These are phyloP conservation scores for Exophiala sp. DNA, from an alignment of 2,329 filamentous ascomycete genomes.

Conservation along the genomic window DNA sequence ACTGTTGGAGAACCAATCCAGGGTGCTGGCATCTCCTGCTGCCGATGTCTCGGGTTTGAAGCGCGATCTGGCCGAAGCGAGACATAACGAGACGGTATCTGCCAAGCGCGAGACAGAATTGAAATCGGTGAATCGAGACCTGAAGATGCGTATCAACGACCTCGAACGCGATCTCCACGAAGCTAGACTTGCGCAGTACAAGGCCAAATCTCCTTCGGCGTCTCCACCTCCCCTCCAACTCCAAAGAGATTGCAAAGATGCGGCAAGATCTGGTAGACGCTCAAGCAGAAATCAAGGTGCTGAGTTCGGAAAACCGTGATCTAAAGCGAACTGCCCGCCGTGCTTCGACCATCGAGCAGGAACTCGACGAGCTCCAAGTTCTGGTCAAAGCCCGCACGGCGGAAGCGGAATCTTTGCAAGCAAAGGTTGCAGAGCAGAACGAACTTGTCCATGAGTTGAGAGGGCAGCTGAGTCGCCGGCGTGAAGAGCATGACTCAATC, in stretches of 20 bases:
- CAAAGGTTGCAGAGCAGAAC: conserved; percentile 65
- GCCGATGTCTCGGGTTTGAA: conserved; percentile 56
- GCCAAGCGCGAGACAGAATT: conserved; percentile 60
- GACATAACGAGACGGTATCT: conserved; percentile 61
- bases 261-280: conserved; percentile 57
- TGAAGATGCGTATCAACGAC: conserved; percentile 60
- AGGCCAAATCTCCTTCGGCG: conserved; percentile 45
- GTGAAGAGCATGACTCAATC: conserved; percentile 58
- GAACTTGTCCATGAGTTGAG: conserved; percentile 53
- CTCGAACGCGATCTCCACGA: conserved; percentile 64
- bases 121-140: conserved; percentile 56
- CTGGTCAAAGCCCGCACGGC: conserved; percentile 44
- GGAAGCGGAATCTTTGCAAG: conserved; percentile 60
- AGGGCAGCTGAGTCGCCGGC: conserved; percentile 44
- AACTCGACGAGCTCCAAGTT: conserved; percentile 42
- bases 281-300: conserved; percentile 55
- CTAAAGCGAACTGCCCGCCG: conserved; percentile 50
- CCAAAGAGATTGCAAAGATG: conserved; percentile 54
- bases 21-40: conserved; percentile 32
- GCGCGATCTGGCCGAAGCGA: conserved; percentile 56
- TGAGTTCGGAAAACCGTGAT: conserved; percentile 46
- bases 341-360: conserved; percentile 39
- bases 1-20: conserved; percentile 52
- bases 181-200: conserved; percentile 44
- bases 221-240: conserved; percentile 51